Evolutionary conservation across 805 yeast species (phyloP).

Genomic region (Yamadazyma paraphyllophila): DNA sequence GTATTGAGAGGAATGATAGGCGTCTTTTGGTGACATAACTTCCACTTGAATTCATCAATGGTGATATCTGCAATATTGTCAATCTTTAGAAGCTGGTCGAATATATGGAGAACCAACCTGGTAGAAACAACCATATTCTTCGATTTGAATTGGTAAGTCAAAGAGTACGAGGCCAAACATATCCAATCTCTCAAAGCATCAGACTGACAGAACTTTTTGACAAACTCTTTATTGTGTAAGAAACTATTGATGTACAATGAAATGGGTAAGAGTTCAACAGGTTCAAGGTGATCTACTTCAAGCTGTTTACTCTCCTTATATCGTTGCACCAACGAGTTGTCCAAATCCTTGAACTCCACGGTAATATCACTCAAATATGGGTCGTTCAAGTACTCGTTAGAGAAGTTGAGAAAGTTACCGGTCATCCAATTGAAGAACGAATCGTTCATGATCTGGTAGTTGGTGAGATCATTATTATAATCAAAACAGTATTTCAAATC

Average conservation of each 20-base stretch:
- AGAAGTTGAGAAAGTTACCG: constrained; percentile 13
- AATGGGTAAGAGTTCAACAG: constrained; percentile 11
- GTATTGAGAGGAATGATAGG: constrained; percentile 32
- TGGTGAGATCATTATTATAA: constrained; percentile 21
- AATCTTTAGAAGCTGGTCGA: constrained; percentile 25
- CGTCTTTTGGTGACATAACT: constrained; percentile 38
- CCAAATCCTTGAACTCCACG: not conserved
- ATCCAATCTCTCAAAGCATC: constrained; percentile 30
- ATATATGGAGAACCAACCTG: constrained; percentile 24
- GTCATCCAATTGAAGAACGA: constrained; percentile 34
- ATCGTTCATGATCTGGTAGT: constrained; percentile 19
- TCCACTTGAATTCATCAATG: constrained; percentile 41
- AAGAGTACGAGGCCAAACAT: constrained; percentile 36
- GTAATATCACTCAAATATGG: constrained; percentile 1
- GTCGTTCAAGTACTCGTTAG: constrained; percentile 12
- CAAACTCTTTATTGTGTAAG: constrained; percentile 3
- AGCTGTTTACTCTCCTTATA: constrained; percentile 3
- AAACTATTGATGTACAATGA: constrained; percentile 15
- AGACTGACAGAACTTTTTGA: constrained; percentile 3
- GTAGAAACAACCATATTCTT: constrained; percentile 22
- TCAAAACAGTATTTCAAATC: constrained; percentile 16
- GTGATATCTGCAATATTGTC: constrained; percentile 11
- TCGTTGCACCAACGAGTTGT: constrained; percentile 2
- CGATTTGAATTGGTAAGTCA: constrained; percentile 37
- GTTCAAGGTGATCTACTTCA: constrained; percentile 9